phyloP scores from a whole-genome alignment of 257 asterid species.

The Ligustrum vulgare region DNA sequence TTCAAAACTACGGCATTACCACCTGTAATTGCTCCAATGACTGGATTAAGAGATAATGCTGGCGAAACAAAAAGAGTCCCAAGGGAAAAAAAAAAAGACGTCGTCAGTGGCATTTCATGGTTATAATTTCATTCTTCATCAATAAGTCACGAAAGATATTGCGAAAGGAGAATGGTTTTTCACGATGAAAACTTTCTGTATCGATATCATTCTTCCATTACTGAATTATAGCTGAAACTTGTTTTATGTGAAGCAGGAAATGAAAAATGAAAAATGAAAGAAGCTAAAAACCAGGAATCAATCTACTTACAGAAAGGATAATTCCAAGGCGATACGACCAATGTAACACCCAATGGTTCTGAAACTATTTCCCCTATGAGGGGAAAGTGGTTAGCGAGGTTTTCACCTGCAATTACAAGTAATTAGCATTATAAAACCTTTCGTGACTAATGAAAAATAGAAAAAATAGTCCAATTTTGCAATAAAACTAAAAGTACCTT shows the following conservation, averaged over 20 bases:
- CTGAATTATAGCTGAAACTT: neutral
- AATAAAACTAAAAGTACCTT: constrained; percentile 39
- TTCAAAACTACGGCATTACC: constrained; percentile 90
- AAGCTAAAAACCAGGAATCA: constrained; percentile 8
- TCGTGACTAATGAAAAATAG: neutral
- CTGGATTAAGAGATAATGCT: constrained; percentile 73
- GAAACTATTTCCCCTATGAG: constrained; percentile 74
- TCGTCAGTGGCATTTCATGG: neutral
- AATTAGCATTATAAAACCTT: neutral
- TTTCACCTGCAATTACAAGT: constrained; percentile 57
- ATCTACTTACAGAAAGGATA: constrained; percentile 81
- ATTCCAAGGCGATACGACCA: constrained; percentile 90
- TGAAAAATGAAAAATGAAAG: neutral
- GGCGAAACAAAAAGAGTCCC: neutral
- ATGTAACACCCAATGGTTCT: constrained; percentile 79
- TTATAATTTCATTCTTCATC: neutral
- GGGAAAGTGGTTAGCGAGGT: constrained; percentile 67
- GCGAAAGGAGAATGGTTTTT: neutral
- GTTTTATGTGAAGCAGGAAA: neutral
- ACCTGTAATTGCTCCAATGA: constrained; percentile 85
- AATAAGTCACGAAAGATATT: neutral
- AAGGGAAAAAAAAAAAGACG: neutral
- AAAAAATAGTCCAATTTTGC: neutral
- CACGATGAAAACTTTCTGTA: neutral
- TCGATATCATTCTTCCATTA: neutral